Percentiles rank a stretch among this genome's conserved stretches.
phyloP scores from a whole-genome alignment of 2,329 filamentous ascomycete species.

The Thielaviopsis ethacetica region DNA sequence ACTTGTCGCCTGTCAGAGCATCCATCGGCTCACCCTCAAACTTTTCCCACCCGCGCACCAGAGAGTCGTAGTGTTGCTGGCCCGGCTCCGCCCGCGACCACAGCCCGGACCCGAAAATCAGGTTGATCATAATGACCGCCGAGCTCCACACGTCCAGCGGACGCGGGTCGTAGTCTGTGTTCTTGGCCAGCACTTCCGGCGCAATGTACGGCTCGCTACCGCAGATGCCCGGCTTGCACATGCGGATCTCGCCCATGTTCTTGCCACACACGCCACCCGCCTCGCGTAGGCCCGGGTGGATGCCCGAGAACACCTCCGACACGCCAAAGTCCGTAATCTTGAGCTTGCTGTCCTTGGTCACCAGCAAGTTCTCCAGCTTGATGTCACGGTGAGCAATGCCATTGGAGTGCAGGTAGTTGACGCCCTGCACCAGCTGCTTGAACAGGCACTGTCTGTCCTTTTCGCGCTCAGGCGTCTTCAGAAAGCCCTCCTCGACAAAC shows the following conservation, averaged over 20 bases:
- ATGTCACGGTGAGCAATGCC: constrained; percentile 85
- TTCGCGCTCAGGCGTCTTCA: constrained; percentile 45
- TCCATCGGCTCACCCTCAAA: constrained; percentile 37
- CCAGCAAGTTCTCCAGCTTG: constrained; percentile 73
- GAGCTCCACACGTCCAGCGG: constrained; percentile 76
- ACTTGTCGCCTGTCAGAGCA: constrained; percentile 23
- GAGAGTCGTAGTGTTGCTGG: constrained; percentile 44
- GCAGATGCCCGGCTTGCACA: constrained; percentile 66
- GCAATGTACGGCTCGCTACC: constrained; percentile 78
- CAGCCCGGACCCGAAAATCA: constrained; percentile 54
- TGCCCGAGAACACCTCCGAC: constrained; percentile 69
- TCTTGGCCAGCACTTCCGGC: constrained; percentile 63
- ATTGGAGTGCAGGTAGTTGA: constrained; percentile 65
- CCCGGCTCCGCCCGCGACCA: constrained; percentile 53
- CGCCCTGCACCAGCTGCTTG: constrained; percentile 72
- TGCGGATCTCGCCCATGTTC: constrained; percentile 53
- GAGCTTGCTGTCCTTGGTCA: constrained; percentile 63
- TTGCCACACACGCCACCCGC: constrained; percentile 58
- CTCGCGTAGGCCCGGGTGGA: constrained; percentile 61
- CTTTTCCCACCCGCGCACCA: constrained; percentile 51
- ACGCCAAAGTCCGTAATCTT: constrained; percentile 91
- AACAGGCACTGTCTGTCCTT: constrained; percentile 68
- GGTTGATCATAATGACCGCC: constrained; percentile 65
- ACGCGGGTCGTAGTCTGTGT: constrained; percentile 51
- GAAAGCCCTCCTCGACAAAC: constrained; percentile 54